Evolutionary conservation across 2,329 filamentous ascomycete genomes (phyloP).

Genomic region (Aureobasidium sp.): DNA sequence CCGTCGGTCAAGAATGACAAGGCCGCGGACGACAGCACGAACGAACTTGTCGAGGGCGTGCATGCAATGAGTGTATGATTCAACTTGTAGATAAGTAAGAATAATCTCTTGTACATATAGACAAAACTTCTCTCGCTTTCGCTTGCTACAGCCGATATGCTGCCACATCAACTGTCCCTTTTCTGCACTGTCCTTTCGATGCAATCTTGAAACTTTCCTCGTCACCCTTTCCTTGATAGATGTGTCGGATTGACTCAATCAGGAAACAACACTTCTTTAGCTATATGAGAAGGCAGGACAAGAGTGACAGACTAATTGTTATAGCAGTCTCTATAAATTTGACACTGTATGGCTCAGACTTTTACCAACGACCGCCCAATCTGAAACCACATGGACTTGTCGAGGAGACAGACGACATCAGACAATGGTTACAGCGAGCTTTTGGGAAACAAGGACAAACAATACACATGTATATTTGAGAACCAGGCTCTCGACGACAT

Average conservation of each 20-base stretch:
- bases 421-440: neutral
- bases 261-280: too few relatives aligned
- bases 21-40: neutral
- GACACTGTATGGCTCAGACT: too few relatives aligned
- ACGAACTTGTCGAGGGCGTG: neutral
- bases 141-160: too few relatives aligned
- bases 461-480: neutral
- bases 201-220: too few relatives aligned
- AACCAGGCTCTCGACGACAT: neutral
- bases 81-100: neutral
- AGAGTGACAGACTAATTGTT: too few relatives aligned
- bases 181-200: neutral
- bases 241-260: too few relatives aligned
- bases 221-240: too few relatives aligned
- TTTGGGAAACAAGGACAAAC: neutral
- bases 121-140: neutral
- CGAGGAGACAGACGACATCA: neutral
- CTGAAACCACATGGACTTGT: neutral
- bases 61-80: neutral
- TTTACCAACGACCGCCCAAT: neutral
- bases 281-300: too few relatives aligned
- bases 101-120: neutral
- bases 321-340: too few relatives aligned
- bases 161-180: neutral
- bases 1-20: neutral